Base-by-base conservation (phyloP, 768 basidiomycete genomes). In the Thelephora aurantiotincta region DNA sequence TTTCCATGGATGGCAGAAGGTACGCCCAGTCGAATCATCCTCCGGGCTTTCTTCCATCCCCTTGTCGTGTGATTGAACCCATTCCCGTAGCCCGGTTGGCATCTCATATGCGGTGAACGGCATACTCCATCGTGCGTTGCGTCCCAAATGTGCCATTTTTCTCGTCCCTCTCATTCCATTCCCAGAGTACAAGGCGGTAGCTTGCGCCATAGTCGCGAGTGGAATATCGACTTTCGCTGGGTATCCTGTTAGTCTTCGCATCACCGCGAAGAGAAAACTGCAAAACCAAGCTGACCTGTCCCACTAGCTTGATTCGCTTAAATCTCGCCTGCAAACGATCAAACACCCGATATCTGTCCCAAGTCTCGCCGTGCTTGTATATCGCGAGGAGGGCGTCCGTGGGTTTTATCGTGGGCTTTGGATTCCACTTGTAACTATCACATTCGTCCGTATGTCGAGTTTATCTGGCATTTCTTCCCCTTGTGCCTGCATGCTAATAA, bases 381-480 rank as follows among this genome's bases (percentile, higher is more conserved):
- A 86, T 63, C 74, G 75, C 26, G 88, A 91, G 57, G 84, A 91
- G 65, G 82, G 90, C n/a, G 64, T 89, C 33, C 73, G 74, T 54
- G 93, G 94, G 47, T 97, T 91, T 65, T 94, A 88, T 63, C 75
- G 91, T 48, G 89, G 89, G 49, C 59, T 92, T 45, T 88, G 86
- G 78, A 86, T 98, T 55, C 93, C 94, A 43, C 75, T 97, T 48
- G 72, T 91, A 64, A 94, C 92, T 7, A 98, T 98, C 56, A 91
- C 92, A 5, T 90, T 94, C 61, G 92, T 97, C 63, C 89, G 94
- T 81, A 62, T 67, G 87, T 88, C 43, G 16, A 44, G 16, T 45
- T 48, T 46, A 33, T 46, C 22, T 48, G 36, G 43, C 38, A 42
- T 35, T 22, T 43, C n/a, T 12, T 20, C 46, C 41, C 22, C 48